Conservation (phyloP, 202 grass and related monocot genomes). For the Carex arenaria region DNA sequence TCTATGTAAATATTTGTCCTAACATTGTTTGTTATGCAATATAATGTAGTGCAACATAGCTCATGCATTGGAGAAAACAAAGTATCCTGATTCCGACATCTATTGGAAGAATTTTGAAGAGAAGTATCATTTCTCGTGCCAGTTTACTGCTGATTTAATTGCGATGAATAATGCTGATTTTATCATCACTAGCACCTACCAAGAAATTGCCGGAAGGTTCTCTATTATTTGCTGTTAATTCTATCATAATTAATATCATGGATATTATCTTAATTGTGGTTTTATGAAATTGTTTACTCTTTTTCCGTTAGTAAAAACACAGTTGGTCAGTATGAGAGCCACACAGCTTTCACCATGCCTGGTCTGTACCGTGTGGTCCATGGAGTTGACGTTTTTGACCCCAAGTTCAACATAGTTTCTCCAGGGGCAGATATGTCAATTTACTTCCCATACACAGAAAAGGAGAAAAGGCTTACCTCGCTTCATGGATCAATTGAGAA, state of each 20-base stretch:
- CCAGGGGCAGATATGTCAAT: conserved; percentile 92
- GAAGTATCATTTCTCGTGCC: conserved; percentile 98
- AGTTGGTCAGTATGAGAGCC: conserved; percentile 98
- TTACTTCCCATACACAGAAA: conserved; percentile 80
- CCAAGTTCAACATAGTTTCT: conserved; percentile 97
- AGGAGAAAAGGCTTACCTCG: conserved; percentile 66
- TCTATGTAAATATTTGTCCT: conserved; percentile 4
- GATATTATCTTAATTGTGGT: neutral
- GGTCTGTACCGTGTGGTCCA: conserved; percentile 84
- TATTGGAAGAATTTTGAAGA: conserved; percentile 89
- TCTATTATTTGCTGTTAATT: neutral
- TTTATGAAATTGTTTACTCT: neutral
- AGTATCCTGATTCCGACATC: conserved; percentile 98
- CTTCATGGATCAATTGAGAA: conserved; percentile 84
- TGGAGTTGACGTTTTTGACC: conserved; percentile 97
- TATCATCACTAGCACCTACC: conserved; percentile 99
- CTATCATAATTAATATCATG: neutral
- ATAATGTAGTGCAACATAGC: conserved; percentile 90
- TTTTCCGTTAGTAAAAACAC: conserved; percentile 74
- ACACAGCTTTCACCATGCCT: conserved; percentile 81
- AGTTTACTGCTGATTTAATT: conserved; percentile 97
- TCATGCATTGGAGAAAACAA: conserved; percentile 98
- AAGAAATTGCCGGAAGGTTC: conserved; percentile 99
- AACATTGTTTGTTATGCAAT: conserved; percentile 7
- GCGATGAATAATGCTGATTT: conserved; percentile 98